Evolutionary conservation across 305 asterid species (phyloP), one percentile per base, ranked within the genome.

Genomic region (Ruellia speciosa): DNA sequence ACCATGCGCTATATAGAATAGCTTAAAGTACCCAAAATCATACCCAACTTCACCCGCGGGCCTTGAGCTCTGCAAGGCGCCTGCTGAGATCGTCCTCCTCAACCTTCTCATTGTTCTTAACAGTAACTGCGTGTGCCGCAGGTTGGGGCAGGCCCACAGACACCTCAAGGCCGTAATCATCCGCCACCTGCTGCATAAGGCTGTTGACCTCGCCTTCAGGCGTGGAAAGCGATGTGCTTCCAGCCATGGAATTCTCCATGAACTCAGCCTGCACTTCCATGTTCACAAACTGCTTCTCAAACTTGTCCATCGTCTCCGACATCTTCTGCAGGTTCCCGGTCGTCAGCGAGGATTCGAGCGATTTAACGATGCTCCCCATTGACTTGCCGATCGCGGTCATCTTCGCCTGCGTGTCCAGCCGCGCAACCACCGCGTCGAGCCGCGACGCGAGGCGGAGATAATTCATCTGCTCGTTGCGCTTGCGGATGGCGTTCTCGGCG

Each of bases 191-290:
- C 54, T 87, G 98, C 98, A 90, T 87, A 40, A 90, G 74, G 60
- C 78, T 82, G 70, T 82, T 83, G 16, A 90, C 98, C 18, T 90
- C 96, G 11, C 85, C 86, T 58, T 90, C 98, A 14, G 98, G 95
- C 6, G 98, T 90, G 1, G 95, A 85, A 15, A 90, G 78, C 16
- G 96, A 87, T 7, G 98, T 90, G 70, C 95, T 85, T 3, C 98
- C 98, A 4, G 98, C 95, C 98, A 90, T 90, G 39, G 96, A 87
- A 37, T 80, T 87, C 93, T 90, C 98, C 98, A 90, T 90, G 31
- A 90, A 90, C 82, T 85, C 98, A 2, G 98, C 95, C 77, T 90
- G 98, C 5, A 90, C 96, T 66, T 90, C 98, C 98, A 90, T 90
- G 60, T 90, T 87, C 37, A 90, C 96, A 53, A 90, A 90, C 72